Conservation (phyloP, 1,139 yeast species). For the Hemisphaericaspora lyxosophila region DNA sequence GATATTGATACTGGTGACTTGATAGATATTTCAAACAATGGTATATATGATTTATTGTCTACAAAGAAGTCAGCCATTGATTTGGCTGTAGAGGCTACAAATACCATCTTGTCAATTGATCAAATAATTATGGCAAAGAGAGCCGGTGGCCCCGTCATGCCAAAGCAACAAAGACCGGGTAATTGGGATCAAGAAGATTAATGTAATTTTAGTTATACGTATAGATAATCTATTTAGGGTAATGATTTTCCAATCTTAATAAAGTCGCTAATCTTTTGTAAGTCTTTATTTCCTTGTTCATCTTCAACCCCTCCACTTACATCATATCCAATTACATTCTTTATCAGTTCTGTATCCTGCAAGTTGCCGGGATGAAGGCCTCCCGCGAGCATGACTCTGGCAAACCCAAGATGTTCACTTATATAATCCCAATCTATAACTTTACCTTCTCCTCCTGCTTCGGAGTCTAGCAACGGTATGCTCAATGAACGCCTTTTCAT, state of each 20-base stretch:
- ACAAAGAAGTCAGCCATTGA: constrained; percentile 85
- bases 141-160: constrained; percentile 96
- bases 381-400: constrained; percentile 76
- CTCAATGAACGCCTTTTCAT: constrained; percentile 32
- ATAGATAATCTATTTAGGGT: constrained; percentile 4
- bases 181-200: constrained; percentile 97
- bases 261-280: constrained; percentile 57
- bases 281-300: constrained; percentile 64
- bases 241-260: constrained; percentile 43
- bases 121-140: constrained; percentile 93
- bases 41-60: constrained; percentile 76
- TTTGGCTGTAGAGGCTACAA: constrained; percentile 94
- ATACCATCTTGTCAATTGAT: constrained; percentile 84
- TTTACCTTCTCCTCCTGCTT: constrained; percentile 89
- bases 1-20: constrained; percentile 79
- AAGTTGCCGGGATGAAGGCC: constrained; percentile 82
- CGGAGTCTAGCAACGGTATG: constrained; percentile 77
- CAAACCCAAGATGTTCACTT: constrained; percentile 29
- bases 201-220: constrained; percentile 1
- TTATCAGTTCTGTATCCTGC: constrained; percentile 40
- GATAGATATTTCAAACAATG: constrained; percentile 65
- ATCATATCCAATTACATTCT: constrained; percentile 79
- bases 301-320: constrained; percentile 96
- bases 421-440: constrained; percentile 63
- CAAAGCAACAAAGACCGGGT: constrained; percentile 84